Evolutionary conservation across 306 rosid genomes (phyloP).

Genomic region (Dalbergia cultrata): DNA sequence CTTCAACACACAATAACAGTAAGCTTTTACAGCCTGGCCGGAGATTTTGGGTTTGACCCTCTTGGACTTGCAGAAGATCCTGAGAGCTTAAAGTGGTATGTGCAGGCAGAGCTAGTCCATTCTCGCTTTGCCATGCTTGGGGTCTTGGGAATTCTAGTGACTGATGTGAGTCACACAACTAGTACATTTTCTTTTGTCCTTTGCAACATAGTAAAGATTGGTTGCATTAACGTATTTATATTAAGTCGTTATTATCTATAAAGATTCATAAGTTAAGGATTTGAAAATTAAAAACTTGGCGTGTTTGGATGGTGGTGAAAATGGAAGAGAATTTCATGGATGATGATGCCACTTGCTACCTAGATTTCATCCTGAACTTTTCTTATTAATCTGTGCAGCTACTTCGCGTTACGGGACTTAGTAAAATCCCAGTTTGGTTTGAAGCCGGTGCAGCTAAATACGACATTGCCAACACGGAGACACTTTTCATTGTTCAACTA

Average conservation of each 20-base stretch:
- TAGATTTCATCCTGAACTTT: constrained; percentile 33
- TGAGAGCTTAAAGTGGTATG: constrained; percentile 88
- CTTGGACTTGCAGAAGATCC: constrained; percentile 97
- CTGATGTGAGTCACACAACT: constrained; percentile 72
- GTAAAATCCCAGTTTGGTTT: constrained; percentile 79
- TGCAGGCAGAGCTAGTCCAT: constrained; percentile 94
- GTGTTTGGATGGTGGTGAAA: too few relatives aligned
- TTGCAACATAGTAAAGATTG: not conserved
- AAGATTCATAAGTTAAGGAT: constrained; percentile 1
- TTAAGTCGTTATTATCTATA: not conserved
- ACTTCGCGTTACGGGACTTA: constrained; percentile 78
- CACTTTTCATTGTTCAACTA: constrained; percentile 82
- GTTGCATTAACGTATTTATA: not conserved
- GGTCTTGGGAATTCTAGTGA: constrained; percentile 83
- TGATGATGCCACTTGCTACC: not conserved
- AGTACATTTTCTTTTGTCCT: not conserved
- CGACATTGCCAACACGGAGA: constrained; percentile 70
- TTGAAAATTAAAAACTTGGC: not conserved
- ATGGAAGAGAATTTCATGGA: not conserved
- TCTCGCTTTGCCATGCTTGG: constrained; percentile 96
- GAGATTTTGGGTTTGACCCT: constrained; percentile 97
- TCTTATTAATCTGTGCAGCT: constrained; percentile 58
- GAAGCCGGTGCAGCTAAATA: constrained; percentile 85
- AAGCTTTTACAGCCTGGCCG: constrained; percentile 65
- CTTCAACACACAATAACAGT: not conserved